A percentile compares a stretch with the other conserved stretches of the same genome.
phyloP scores from a whole-genome alignment of 2,329 filamentous ascomycete species.

The Colletotrichum sp. region DNA sequence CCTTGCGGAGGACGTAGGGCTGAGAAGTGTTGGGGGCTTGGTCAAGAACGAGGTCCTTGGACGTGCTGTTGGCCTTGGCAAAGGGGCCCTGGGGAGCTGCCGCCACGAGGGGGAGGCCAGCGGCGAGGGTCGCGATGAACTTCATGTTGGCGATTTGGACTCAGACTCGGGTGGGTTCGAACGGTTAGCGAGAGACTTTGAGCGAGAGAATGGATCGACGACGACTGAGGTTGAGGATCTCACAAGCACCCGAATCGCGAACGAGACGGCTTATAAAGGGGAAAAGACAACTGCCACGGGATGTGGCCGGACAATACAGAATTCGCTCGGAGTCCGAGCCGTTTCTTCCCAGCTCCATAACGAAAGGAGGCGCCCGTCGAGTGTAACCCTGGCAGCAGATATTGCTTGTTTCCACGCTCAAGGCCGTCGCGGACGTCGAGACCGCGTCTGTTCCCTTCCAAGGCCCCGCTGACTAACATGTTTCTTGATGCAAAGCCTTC shows the following conservation, averaged over 20 bases:
- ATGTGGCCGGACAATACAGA: neutral
- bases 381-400: neutral
- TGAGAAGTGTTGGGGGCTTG: neutral
- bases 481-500: neutral
- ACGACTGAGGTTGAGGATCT: neutral
- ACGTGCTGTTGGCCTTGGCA: neutral
- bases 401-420: neutral
- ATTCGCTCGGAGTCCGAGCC: conserved; percentile 8
- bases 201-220: neutral
- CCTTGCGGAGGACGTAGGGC: conserved; percentile 15
- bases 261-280: neutral
- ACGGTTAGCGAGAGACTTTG: neutral
- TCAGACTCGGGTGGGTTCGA: neutral
- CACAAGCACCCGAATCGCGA: neutral
- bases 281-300: neutral
- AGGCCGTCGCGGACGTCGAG: neutral
- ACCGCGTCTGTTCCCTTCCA: neutral
- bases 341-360: neutral
- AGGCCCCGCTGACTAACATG: neutral
- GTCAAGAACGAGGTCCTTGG: neutral
- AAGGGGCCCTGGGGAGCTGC: conserved; percentile 1
- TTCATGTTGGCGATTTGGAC: neutral
- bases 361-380: neutral
- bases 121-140: conserved; percentile 3
- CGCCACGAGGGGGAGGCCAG: conserved; percentile 5